Percentiles rank a stretch among this genome's conserved stretches.
These are phyloP conservation scores for Sanguinoderma infundibulare DNA, from an alignment of 1,284 basidiomycete genomes.

Conservation along the genomic window DNA sequence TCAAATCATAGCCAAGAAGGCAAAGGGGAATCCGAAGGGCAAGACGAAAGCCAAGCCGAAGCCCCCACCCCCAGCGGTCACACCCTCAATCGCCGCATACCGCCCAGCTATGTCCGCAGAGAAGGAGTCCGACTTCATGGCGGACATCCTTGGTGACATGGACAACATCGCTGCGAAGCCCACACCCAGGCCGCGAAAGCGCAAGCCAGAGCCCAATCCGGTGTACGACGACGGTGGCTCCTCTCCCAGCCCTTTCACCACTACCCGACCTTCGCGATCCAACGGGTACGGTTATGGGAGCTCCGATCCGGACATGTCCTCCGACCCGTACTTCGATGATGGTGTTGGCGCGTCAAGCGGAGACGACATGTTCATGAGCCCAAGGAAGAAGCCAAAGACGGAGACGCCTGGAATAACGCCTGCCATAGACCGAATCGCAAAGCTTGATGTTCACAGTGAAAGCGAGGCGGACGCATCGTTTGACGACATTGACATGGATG, in stretches of 20 bases:
- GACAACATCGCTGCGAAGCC: conserved; percentile 50
- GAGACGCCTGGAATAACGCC: conserved; percentile 52
- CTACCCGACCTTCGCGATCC: conserved; percentile 16
- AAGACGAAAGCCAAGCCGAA: conserved; percentile 54
- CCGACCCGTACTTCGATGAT: conserved; percentile 60
- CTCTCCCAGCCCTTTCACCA: conserved; percentile 30
- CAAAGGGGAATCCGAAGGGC: conserved; percentile 41
- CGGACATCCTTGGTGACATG: conserved; percentile 70
- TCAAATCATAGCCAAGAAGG: conserved; percentile 43
- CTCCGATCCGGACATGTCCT: conserved; percentile 51
- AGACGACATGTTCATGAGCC: conserved; percentile 63
- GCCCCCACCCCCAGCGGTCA: conserved; percentile 51
- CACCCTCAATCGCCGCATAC: conserved; percentile 76
- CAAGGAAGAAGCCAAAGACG: conserved; percentile 66
- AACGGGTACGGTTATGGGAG: conserved; percentile 29
- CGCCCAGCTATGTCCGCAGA: conserved; percentile 74
- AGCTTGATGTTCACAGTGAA: conserved; percentile 60
- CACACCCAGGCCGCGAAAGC: conserved; percentile 59
- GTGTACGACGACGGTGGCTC: conserved; percentile 36
- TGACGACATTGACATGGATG: conserved; percentile 64
- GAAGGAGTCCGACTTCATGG: conserved; percentile 89
- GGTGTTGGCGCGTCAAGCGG: conserved; percentile 47
- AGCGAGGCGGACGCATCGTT: conserved; percentile 50
- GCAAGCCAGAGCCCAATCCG: conserved; percentile 71
- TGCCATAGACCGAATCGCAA: conserved; percentile 56